A percentile compares a stretch with the other conserved stretches of the same genome.
phyloP scores from a whole-genome alignment of 1,284 basidiomycete genomes.

The Papiliotrema nemorosa region DNA sequence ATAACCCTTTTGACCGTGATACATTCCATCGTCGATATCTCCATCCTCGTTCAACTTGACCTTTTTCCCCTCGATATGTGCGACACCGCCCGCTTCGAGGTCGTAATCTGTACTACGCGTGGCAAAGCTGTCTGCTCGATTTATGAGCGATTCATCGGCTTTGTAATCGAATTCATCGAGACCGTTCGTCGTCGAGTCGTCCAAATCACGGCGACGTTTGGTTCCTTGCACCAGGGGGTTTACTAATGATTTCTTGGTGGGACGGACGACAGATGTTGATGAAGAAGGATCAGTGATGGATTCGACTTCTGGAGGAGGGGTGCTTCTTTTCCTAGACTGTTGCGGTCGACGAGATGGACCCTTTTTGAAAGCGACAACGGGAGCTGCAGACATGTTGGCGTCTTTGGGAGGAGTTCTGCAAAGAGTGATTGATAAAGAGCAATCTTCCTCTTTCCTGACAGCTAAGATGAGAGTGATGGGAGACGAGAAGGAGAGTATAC shows the following conservation, averaged over 20 bases:
- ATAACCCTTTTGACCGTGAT: constrained; percentile 80
- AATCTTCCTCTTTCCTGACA: no score
- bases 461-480: no score
- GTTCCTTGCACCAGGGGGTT: constrained; percentile 80
- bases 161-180: constrained; percentile 59
- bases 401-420: background rate
- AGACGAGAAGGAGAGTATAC: no score
- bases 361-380: constrained; percentile 82
- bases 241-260: constrained; percentile 61
- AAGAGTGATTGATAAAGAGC: no score
- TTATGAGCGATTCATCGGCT: constrained; percentile 36
- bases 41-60: constrained; percentile 49
- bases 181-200: constrained; percentile 55
- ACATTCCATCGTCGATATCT: constrained; percentile 73
- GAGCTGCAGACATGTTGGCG: constrained; percentile 5
- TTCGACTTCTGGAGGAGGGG: constrained; percentile 55
- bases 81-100: constrained; percentile 34
- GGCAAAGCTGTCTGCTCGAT: constrained; percentile 42
- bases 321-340: constrained; percentile 62
- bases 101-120: constrained; percentile 51
- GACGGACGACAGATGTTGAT: constrained; percentile 62
- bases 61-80: constrained; percentile 27
- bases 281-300: constrained; percentile 46
- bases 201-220: constrained; percentile 69
- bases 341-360: constrained; percentile 67